phyloP scores from a whole-genome alignment of 495 filamentous ascomycete genomes.

The Penicillium pancosmium region DNA sequence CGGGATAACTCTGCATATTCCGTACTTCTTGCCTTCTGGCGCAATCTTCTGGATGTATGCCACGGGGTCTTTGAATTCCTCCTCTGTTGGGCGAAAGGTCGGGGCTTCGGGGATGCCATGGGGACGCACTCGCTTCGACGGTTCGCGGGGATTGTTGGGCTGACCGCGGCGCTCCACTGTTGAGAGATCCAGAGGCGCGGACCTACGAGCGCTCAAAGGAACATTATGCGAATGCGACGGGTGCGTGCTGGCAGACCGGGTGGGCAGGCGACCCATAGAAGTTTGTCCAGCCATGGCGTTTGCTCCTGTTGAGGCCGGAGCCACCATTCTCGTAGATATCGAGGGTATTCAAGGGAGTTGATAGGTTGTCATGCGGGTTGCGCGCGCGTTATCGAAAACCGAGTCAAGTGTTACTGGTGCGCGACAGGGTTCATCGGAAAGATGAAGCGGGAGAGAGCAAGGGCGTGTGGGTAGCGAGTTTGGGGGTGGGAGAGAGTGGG shows the following conservation, averaged over 20 bases:
- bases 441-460: constrained; percentile 19
- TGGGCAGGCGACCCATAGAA: constrained; percentile 40
- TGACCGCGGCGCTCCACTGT: constrained; percentile 92
- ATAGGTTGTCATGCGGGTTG: constrained; percentile 19
- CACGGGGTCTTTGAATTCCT: constrained; percentile 93
- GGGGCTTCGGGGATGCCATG: constrained; percentile 90
- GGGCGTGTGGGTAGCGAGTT: constrained; percentile 19
- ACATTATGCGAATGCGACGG: constrained; percentile 57
- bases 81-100: constrained; percentile 84
- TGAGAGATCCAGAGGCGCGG: constrained; percentile 76
- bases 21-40: constrained; percentile 80
- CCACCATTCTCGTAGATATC: constrained; percentile 45
- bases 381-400: constrained; percentile 31
- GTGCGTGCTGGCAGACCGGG: constrained; percentile 46
- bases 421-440: constrained; percentile 41
- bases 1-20: constrained; percentile 92
- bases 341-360: constrained; percentile 14
- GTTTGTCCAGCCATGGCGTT: constrained; percentile 44
- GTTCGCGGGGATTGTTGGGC: constrained; percentile 72
- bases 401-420: constrained; percentile 28
- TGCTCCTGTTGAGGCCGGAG: constrained; percentile 53
- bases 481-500: background rate
- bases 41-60: constrained; percentile 89
- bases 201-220: constrained; percentile 70
- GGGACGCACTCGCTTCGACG: constrained; percentile 71